Evolutionary conservation across 2,329 filamentous ascomycete genomes (phyloP).

Genomic region (Fusarium oligoseptatum): DNA sequence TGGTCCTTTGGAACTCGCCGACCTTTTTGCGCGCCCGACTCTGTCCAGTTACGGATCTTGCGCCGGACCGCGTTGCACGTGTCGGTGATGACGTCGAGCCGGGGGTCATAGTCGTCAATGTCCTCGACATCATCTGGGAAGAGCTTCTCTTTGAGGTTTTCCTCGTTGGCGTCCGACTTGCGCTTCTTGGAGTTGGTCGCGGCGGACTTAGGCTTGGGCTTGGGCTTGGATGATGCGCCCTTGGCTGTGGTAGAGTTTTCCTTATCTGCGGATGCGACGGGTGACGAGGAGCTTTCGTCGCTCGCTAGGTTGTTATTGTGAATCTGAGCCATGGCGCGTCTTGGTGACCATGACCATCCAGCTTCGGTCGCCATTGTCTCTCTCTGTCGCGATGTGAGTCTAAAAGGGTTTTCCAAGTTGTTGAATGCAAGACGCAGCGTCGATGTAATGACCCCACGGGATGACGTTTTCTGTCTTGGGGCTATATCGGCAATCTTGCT

Average conservation of each 20-base stretch:
- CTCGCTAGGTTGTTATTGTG: conserved; percentile 3
- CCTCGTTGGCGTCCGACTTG: conserved; percentile 36
- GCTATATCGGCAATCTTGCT: neutral
- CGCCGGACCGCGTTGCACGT: conserved; percentile 45
- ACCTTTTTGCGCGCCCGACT: conserved; percentile 51
- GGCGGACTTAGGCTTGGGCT: neutral
- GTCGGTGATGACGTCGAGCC: conserved; percentile 26
- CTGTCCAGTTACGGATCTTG: conserved; percentile 43
- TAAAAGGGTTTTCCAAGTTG: neutral
- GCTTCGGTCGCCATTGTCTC: conserved; percentile 19
- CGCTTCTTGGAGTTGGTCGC: conserved; percentile 35
- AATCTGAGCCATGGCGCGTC: conserved; percentile 33
- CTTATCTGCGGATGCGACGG: neutral
- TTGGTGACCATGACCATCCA: conserved; percentile 37
- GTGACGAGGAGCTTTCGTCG: neutral
- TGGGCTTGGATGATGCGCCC: neutral
- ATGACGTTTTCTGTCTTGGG: neutral
- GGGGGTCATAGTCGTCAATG: conserved; percentile 38
- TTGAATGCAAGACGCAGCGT: neutral
- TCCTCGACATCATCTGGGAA: conserved; percentile 37
- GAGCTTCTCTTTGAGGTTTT: conserved; percentile 28
- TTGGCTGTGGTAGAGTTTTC: neutral
- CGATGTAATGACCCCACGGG: neutral
- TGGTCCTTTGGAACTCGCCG: conserved; percentile 60
- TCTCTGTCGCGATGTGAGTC: neutral